These are phyloP conservation scores for Bruguiera gymnorhiza DNA, from an alignment of 345 rosid genomes.

Conservation along the genomic window DNA sequence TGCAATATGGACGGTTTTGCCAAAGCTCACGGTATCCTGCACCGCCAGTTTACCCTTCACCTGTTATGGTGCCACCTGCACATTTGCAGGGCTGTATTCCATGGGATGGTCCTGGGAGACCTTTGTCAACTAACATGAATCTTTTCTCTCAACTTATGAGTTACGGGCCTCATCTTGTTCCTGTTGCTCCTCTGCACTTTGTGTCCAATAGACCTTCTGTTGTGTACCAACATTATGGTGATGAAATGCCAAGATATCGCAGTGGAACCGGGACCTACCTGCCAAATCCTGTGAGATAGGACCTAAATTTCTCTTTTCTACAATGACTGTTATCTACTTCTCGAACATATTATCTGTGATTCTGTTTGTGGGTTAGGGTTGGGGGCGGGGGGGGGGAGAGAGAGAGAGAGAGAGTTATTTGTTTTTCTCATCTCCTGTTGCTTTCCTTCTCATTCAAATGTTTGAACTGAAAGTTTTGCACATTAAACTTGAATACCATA, in stretches of 20 bases:
- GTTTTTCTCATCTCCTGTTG: too few relatives aligned
- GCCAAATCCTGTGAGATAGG: slow-evolving; percentile 23
- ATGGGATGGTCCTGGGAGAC: slow-evolving; percentile 19
- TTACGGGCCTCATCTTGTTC: slow-evolving; percentile 15
- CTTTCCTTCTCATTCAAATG: too few relatives aligned
- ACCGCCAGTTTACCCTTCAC: slow-evolving; percentile 8
- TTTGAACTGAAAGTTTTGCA: too few relatives aligned
- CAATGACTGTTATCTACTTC: too few relatives aligned
- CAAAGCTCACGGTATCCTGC: slow-evolving; percentile 11
- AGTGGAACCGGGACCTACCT: slow-evolving; percentile 24
- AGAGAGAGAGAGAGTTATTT: too few relatives aligned
- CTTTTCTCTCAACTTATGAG: slow-evolving; percentile 13
- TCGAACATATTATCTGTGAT: too few relatives aligned
- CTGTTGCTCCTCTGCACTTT: slow-evolving; percentile 11
- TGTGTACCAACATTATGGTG: slow-evolving; percentile 13
- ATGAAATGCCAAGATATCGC: slow-evolving; percentile 19
- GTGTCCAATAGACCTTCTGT: slow-evolving; percentile 9
- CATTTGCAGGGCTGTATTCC: slow-evolving; percentile 17
- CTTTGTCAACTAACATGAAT: slow-evolving; percentile 8
- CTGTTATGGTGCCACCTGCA: slow-evolving; percentile 15
- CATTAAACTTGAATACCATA: too few relatives aligned
- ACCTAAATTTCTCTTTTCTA: background rate
- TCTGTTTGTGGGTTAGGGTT: too few relatives aligned
- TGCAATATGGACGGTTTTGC: slow-evolving; percentile 29
- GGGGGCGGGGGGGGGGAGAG: too few relatives aligned